Base-by-base conservation (phyloP, 2,329 filamentous ascomycete species). In the Pseudogymnoascus sp. region DNA sequence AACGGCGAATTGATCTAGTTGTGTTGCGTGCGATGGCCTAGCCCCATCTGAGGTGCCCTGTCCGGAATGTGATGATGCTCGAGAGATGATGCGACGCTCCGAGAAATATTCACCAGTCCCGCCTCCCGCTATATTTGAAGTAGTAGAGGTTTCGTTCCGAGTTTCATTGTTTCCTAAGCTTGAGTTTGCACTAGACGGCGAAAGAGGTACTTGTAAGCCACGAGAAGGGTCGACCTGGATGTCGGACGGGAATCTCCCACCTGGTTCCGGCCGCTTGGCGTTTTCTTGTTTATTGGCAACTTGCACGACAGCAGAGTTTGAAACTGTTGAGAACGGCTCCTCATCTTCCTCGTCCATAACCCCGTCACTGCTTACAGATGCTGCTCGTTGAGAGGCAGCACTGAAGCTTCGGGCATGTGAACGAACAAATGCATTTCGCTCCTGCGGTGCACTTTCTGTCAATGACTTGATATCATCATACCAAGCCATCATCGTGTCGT, bases 401-500 rank as follows among this genome's bases (percentile, higher is more conserved):
- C 90, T 96, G 64, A 90, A 76, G 72, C 88, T 93, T 62, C 92
- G 84, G 38, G 88, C 86, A 73, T 96, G 92, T 66, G 86, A 86
- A 47, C 90, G 87, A 42, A 97, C 91, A 73, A 95, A 97, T 28
- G 90, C 90, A 74, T 86, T 90, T 42, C 93, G 88, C 72, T 96
- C 93, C 74, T 96, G 91, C 28, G 91, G 89, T 23, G 88, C 89
- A 76, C 90, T 93, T 74, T 96, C 92, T 4, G 91, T 97, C 66
- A 99, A 80, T 44, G 84, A 86, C 75, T 93, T 92, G 74, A 99
- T 93, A 71, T 96, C 93, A 62, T 95, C 89, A 74, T 92, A 97
- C 87, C 95, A 99, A 53, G 92, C 91, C 80, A 96, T 87, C 93
- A 97, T 97, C 13, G 93, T 97, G 69, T 97, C 93, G 75, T 96